Evolutionary conservation across 2,329 filamentous ascomycete species (phyloP).

Genomic region (Setomelanomma holmii): DNA sequence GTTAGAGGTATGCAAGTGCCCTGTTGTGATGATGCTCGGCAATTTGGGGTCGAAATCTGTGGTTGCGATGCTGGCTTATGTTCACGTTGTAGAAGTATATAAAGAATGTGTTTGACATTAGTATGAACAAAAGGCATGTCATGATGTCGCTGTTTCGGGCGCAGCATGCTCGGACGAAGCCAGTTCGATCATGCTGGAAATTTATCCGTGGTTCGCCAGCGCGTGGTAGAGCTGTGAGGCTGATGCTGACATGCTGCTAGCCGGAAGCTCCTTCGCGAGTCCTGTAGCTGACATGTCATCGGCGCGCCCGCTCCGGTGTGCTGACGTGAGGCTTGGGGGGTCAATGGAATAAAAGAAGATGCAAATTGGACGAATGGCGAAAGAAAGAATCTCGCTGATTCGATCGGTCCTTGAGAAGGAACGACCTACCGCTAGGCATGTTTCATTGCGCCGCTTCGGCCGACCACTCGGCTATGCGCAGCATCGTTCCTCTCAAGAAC

Average conservation of each 20-base stretch:
- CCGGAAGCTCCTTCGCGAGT: constrained; percentile 1
- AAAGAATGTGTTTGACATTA: not conserved
- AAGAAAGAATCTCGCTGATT: too few relatives aligned
- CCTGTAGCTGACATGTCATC: not conserved
- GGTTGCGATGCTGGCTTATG: not conserved
- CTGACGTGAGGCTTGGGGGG: constrained; percentile 9
- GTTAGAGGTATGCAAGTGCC: constrained; percentile 1
- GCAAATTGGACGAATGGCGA: too few relatives aligned
- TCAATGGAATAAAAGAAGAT: not conserved
- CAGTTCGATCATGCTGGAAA: not conserved
- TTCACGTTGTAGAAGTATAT: not conserved
- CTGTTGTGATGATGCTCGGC: not conserved
- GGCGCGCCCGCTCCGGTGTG: not conserved
- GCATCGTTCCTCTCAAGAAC: too few relatives aligned
- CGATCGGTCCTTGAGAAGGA: too few relatives aligned
- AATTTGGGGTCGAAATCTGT: not conserved
- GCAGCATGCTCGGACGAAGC: constrained; percentile 6
- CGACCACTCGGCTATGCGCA: too few relatives aligned
- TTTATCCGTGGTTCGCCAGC: not conserved
- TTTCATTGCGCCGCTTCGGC: too few relatives aligned
- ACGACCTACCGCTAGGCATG: too few relatives aligned
- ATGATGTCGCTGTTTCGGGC: not conserved
- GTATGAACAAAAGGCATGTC: not conserved
- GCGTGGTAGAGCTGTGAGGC: constrained; percentile 19
- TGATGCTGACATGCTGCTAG: constrained; percentile 17